A percentile compares a stretch with the other conserved stretches of the same genome.
Evolutionary conservation across 495 filamentous ascomycete species (phyloP).

Genomic region (Penicillium riverlandense): DNA sequence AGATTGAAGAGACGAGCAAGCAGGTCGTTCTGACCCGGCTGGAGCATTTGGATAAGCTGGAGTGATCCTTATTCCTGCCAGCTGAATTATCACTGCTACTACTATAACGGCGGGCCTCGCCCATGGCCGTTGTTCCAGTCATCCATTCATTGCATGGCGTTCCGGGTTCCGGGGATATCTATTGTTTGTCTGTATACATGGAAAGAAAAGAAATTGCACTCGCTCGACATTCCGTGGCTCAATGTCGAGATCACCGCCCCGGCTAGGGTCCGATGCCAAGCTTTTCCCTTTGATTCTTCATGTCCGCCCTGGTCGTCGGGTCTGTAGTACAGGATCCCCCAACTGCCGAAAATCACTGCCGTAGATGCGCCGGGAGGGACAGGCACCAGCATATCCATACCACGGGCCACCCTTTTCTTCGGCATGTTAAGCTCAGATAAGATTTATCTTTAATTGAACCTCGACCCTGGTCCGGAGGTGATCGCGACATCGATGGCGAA

Average conservation of each 20-base stretch:
- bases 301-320: background rate
- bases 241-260: constrained; percentile 17
- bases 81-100: no score
- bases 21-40: constrained; percentile 91
- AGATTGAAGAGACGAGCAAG: constrained; percentile 97
- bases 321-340: background rate
- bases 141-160: constrained; percentile 18
- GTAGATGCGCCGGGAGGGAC: background rate
- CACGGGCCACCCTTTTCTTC: no score
- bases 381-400: constrained; percentile 1
- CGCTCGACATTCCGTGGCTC: constrained; percentile 6
- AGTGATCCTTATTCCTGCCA: constrained; percentile 38
- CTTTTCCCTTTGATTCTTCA: constrained; percentile 8
- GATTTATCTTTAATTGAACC: background rate
- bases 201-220: background rate
- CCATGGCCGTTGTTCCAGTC: background rate
- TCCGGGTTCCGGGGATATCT: background rate
- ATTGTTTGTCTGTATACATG: background rate
- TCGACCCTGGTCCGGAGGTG: constrained; percentile 16
- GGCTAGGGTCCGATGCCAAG: constrained; percentile 11
- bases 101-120: no score
- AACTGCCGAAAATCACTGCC: constrained; percentile 10
- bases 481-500: constrained; percentile 31
- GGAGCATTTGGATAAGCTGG: constrained; percentile 94
- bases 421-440: constrained; percentile 2